Percentiles rank a stretch among this genome's conserved stretches.
These are phyloP conservation scores for Castanospermum australe DNA, from an alignment of 306 rosid genomes.

Conservation along the genomic window DNA sequence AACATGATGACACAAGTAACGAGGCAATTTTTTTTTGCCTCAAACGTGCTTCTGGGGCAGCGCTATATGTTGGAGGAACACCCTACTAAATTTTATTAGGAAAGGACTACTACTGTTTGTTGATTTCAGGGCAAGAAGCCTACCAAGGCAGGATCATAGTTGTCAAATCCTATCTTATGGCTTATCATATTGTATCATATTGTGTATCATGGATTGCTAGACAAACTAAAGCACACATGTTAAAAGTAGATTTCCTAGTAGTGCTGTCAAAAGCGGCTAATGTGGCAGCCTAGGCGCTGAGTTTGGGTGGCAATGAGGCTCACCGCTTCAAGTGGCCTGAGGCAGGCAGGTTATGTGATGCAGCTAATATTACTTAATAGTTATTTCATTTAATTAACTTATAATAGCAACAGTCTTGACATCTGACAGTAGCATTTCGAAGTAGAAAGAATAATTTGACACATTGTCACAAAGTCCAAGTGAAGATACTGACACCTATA, in stretches of 20 bases:
- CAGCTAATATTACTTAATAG: no score
- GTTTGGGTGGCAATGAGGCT: no score
- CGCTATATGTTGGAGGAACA: background rate
- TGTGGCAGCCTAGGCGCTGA: no score
- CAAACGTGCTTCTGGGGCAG: no score
- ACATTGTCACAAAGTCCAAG: background rate
- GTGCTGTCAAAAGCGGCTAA: no score
- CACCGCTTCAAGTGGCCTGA: no score
- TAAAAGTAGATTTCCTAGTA: no score
- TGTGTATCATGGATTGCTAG: background rate
- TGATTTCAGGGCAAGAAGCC: background rate
- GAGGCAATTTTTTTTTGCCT: no score
- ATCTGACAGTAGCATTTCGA: background rate
- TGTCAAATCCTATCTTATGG: slow-evolving; percentile 2
- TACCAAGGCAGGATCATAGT: background rate
- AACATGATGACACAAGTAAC: no score
- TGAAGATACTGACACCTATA: background rate
- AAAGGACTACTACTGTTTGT: background rate
- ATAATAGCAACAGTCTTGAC: background rate
- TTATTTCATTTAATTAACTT: background rate
- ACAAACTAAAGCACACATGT: background rate
- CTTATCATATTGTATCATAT: background rate
- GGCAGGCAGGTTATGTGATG: no score
- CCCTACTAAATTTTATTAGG: background rate
- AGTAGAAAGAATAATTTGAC: background rate